Evolutionary conservation across 2,329 filamentous ascomycete genomes (phyloP).

Genomic region (Sclerotinia sclerotiorum): DNA sequence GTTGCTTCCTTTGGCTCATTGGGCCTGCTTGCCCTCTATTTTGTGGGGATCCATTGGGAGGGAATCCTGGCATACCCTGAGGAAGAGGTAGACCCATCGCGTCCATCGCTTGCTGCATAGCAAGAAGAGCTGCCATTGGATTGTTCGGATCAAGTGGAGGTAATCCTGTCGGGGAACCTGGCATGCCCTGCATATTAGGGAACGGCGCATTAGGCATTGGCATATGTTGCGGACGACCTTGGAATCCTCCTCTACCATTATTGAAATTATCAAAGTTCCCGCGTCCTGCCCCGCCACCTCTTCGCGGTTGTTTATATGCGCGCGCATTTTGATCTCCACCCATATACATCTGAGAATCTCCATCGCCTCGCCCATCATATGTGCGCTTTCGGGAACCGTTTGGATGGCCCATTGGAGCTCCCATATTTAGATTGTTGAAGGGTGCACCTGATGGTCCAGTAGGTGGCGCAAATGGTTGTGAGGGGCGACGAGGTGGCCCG

Average conservation of each 20-base stretch:
- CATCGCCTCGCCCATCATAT: slow-evolving; percentile 52
- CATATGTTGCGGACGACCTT: slow-evolving; percentile 30
- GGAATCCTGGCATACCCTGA: slow-evolving; percentile 43
- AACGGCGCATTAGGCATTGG: slow-evolving; percentile 31
- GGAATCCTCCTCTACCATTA: slow-evolving; percentile 39
- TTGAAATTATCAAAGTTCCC: slow-evolving; percentile 42
- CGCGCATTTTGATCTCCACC: slow-evolving; percentile 44
- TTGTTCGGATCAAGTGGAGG: slow-evolving; percentile 58
- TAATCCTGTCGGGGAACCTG: slow-evolving; percentile 40
- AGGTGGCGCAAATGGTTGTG: slow-evolving; percentile 35
- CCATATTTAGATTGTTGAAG: slow-evolving; percentile 33
- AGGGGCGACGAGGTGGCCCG: slow-evolving; percentile 42
- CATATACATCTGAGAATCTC: slow-evolving; percentile 41
- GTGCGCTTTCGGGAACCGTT: slow-evolving; percentile 52
- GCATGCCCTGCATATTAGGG: slow-evolving; percentile 28
- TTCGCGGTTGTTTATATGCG: slow-evolving; percentile 59
- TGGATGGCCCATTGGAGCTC: slow-evolving; percentile 30
- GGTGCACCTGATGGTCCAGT: slow-evolving; percentile 34
- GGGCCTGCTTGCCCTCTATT: slow-evolving; percentile 1
- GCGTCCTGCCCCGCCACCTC: slow-evolving; percentile 47
- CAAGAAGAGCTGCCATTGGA: slow-evolving; percentile 60
- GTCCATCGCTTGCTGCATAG: slow-evolving; percentile 49
- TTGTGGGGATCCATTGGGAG: slow-evolving; percentile 25
- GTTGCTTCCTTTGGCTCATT: slow-evolving; percentile 35
- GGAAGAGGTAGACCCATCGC: slow-evolving; percentile 53